phyloP scores from a whole-genome alignment of 2,329 filamentous ascomycete genomes.

The Diaporthe velutina region DNA sequence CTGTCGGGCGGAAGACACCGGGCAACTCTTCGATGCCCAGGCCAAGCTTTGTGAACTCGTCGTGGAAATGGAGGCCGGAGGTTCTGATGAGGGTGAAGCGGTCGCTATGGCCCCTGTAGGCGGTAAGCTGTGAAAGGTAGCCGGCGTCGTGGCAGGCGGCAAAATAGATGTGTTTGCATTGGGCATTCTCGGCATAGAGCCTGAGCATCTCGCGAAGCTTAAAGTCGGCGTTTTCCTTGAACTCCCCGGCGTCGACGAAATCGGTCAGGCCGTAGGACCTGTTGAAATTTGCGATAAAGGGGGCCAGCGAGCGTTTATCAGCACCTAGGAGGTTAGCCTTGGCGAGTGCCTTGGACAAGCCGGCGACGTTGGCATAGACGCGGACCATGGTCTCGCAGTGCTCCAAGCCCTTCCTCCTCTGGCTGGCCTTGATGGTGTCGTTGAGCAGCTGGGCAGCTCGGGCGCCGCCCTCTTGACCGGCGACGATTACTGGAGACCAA shows the following conservation, averaged over 20 bases:
- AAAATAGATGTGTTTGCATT: slow-evolving; percentile 75
- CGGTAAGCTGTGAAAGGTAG: slow-evolving; percentile 68
- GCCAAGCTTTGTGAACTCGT: slow-evolving; percentile 64
- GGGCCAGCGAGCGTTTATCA: slow-evolving; percentile 67
- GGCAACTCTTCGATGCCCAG: slow-evolving; percentile 65
- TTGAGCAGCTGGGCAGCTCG: slow-evolving; percentile 67
- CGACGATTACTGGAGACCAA: slow-evolving; percentile 51
- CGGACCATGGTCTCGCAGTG: slow-evolving; percentile 67
- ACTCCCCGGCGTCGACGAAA: slow-evolving; percentile 71
- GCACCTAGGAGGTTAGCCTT: slow-evolving; percentile 62
- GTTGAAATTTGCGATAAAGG: slow-evolving; percentile 70
- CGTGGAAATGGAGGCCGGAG: slow-evolving; percentile 60
- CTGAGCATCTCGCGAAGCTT: slow-evolving; percentile 66
- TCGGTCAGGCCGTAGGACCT: slow-evolving; percentile 69
- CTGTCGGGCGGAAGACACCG: slow-evolving; percentile 59
- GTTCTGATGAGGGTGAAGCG: slow-evolving; percentile 67
- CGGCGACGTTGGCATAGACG: slow-evolving; percentile 68
- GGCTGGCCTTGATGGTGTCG: slow-evolving; percentile 61
- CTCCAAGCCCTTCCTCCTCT: slow-evolving; percentile 61
- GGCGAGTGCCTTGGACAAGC: slow-evolving; percentile 63
- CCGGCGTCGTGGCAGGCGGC: slow-evolving; percentile 72
- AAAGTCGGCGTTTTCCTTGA: slow-evolving; percentile 70
- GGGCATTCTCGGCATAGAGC: slow-evolving; percentile 68
- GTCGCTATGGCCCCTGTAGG: slow-evolving; percentile 61
- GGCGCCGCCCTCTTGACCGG: slow-evolving; percentile 66